A percentile compares a stretch with the other conserved stretches of the same genome.
Evolutionary conservation across 139 green algal genomes (phyloP).

Genomic region (Chlamydomonas incerta): DNA sequence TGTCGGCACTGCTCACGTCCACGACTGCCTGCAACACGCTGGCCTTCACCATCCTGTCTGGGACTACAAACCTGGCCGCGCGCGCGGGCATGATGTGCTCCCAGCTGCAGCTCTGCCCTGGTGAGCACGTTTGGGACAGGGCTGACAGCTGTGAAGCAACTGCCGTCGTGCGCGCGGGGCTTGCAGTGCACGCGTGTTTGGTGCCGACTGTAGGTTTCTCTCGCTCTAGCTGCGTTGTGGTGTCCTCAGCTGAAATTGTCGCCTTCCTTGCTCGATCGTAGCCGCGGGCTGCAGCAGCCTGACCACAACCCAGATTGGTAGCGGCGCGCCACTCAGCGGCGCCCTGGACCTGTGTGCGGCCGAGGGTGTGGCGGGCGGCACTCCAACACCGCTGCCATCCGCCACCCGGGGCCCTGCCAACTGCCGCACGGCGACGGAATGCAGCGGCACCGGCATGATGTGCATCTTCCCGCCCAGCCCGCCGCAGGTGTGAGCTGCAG

Average conservation of each 20-base stretch:
- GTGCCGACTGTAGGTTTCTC: too few species aligned
- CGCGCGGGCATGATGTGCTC: neutral
- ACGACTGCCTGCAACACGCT: too few species aligned
- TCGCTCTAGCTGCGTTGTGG: too few species aligned
- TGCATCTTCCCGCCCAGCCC: neutral
- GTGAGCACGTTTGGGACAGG: too few species aligned
- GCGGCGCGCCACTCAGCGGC: neutral
- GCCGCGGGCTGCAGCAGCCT: neutral
- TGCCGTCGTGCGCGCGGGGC: too few species aligned
- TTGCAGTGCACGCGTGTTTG: too few species aligned
- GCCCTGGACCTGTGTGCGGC: slow-evolving; percentile 3
- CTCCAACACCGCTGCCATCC: neutral
- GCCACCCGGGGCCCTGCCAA: neutral
- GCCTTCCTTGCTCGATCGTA: too few species aligned
- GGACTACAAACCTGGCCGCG: neutral
- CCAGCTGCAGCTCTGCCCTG: neutral
- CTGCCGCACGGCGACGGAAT: neutral
- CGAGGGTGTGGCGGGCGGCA: slow-evolving; percentile 5
- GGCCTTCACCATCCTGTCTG: too few species aligned
- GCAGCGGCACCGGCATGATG: neutral
- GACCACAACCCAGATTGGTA: neutral
- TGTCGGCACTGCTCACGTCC: too few species aligned
- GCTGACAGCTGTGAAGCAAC: too few species aligned
- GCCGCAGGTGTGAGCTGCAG: too few species aligned
- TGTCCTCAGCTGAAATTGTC: too few species aligned